phyloP scores from a whole-genome alignment of 2,329 filamentous ascomycete genomes.

The Fusarium haematococcum region DNA sequence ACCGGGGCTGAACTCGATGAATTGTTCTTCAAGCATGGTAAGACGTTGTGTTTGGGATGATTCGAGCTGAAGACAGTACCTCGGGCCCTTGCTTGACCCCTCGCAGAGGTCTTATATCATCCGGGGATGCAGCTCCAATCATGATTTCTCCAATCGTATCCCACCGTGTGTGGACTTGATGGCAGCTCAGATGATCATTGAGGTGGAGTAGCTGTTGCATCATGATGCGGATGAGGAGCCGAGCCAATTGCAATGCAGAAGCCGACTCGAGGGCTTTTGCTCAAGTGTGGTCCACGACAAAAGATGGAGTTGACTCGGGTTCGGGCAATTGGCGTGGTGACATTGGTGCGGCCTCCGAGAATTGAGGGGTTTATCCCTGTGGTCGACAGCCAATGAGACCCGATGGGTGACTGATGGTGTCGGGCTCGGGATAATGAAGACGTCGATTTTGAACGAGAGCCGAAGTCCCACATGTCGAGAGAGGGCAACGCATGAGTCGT shows the following conservation, averaged over 20 bases:
- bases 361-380: neutral
- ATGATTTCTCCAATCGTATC: neutral
- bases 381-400: no score
- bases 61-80: neutral
- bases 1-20: conserved; percentile 11
- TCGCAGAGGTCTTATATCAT: neutral
- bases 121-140: neutral
- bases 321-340: neutral
- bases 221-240: neutral
- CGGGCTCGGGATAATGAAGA: neutral
- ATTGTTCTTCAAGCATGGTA: conserved; percentile 26
- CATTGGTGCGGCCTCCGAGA: neutral
- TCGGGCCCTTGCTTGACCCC: neutral
- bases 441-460: neutral
- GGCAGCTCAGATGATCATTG: neutral
- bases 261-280: neutral
- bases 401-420: neutral
- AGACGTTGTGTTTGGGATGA: neutral
- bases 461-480: neutral
- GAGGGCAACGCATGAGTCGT: neutral
- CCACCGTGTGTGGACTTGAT: neutral
- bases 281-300: neutral
- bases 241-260: neutral
- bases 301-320: neutral
- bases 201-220: neutral